These are phyloP conservation scores for Pseudogymnoascus sp. DNA, from an alignment of 2,329 filamentous ascomycete species.

Conservation along the genomic window DNA sequence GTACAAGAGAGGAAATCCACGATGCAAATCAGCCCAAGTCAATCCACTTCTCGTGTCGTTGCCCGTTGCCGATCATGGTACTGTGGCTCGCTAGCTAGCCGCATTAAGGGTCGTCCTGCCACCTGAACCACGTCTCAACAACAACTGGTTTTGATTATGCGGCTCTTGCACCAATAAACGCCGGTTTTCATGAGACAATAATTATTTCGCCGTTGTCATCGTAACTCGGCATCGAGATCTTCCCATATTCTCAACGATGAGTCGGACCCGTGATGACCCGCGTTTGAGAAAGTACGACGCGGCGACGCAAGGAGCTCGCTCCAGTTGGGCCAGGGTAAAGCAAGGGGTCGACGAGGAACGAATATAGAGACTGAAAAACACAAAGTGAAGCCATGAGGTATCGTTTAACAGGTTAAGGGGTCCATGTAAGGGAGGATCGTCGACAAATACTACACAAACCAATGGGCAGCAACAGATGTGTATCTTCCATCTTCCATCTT, in stretches of 20 bases:
- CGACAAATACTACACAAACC: neutral
- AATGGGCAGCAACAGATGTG: neutral
- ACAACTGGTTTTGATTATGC: neutral
- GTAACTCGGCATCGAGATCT: neutral
- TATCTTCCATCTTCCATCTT: neutral
- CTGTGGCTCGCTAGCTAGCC: neutral
- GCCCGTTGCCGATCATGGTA: conserved; percentile 1
- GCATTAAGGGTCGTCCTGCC: neutral
- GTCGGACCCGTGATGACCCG: neutral
- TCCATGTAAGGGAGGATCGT: neutral
- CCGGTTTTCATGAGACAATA: neutral
- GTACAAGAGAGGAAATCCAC: neutral
- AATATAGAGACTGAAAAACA: neutral
- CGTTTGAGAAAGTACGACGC: neutral
- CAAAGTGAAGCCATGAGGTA: neutral
- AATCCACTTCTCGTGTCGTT: neutral
- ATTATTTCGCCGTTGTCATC: neutral
- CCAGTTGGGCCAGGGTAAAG: neutral
- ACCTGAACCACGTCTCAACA: neutral
- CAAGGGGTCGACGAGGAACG: neutral
- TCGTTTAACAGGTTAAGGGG: too few species aligned
- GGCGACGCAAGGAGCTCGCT: neutral
- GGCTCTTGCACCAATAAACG: neutral
- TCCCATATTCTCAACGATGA: neutral
- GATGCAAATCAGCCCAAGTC: neutral